Percentiles rank a stretch among this genome's conserved stretches.
Conservation (phyloP, 1,139 yeast genomes). For the Chernovozyma aurita region DNA sequence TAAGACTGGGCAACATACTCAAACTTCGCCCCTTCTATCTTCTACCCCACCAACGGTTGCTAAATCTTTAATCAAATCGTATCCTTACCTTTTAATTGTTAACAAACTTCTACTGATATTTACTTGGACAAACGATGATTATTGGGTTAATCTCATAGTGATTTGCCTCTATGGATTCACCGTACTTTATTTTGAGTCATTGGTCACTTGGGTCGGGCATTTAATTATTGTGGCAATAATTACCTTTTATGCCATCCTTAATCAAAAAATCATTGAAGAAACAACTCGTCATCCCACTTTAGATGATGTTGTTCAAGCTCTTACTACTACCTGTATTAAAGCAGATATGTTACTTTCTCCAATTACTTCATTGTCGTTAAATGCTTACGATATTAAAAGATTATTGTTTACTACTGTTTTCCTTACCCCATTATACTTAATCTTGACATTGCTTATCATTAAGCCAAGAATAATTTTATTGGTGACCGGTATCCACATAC, state of each 20-base stretch:
- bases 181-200: constrained; percentile 68
- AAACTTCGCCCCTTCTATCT: constrained; percentile 56
- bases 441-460: constrained; percentile 61
- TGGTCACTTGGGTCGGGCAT: constrained; percentile 80
- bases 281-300: constrained; percentile 71
- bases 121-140: constrained; percentile 91
- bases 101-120: constrained; percentile 66
- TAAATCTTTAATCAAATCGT: constrained; percentile 73
- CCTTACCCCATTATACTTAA: constrained; percentile 76
- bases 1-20: constrained; percentile 36
- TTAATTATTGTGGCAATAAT: constrained; percentile 63
- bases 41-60: constrained; percentile 92
- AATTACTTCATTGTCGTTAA: constrained; percentile 62
- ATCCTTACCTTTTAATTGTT: constrained; percentile 73
- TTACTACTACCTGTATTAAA: constrained; percentile 71
- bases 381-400: constrained; percentile 75
- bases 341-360: constrained; percentile 78
- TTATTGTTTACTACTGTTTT: constrained; percentile 79
- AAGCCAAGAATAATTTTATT: constrained; percentile 69
- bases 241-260: constrained; percentile 61
- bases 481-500: constrained; percentile 53
- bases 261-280: constrained; percentile 45
- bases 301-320: constrained; percentile 81
- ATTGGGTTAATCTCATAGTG: constrained; percentile 67
- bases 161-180: constrained; percentile 53